phyloP scores from a whole-genome alignment of 306 rosid species.

The Casuarina glauca region DNA sequence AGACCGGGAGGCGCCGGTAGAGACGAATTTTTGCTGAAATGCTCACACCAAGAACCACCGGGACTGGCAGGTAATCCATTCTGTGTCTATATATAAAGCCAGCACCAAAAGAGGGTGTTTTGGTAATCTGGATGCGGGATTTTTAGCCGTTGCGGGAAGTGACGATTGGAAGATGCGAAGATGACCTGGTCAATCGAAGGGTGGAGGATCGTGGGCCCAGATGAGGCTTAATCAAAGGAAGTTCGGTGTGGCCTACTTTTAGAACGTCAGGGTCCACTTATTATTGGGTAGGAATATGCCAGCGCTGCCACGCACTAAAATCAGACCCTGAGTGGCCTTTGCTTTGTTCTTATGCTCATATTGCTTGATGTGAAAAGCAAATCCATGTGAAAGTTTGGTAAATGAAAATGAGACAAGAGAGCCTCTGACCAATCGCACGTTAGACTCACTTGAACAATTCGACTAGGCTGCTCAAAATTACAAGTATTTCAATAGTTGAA shows the following conservation, averaged over 20 bases:
- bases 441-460: too few relatives aligned
- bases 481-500: too few relatives aligned
- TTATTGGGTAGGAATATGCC: not conserved
- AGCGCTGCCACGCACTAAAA: not conserved
- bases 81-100: not conserved
- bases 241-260: constrained; percentile 8
- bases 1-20: constrained; percentile 38
- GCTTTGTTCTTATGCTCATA: too few relatives aligned
- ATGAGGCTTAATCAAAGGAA: too few relatives aligned
- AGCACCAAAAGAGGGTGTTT: not conserved
- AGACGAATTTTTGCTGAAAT: not conserved
- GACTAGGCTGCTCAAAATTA: too few relatives aligned
- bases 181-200: not conserved
- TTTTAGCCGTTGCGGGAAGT: not conserved
- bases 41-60: not conserved
- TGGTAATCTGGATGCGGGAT: not conserved
- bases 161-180: constrained; percentile 8
- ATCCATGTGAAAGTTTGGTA: too few relatives aligned
- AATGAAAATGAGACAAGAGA: too few relatives aligned
- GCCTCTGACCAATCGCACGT: too few relatives aligned
- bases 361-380: too few relatives aligned
- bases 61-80: not conserved
- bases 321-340: too few relatives aligned
- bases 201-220: not conserved
- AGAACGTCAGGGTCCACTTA: not conserved